Evolutionary conservation across 768 basidiomycete species (phyloP).

Genomic region (Suillus subaureus): DNA sequence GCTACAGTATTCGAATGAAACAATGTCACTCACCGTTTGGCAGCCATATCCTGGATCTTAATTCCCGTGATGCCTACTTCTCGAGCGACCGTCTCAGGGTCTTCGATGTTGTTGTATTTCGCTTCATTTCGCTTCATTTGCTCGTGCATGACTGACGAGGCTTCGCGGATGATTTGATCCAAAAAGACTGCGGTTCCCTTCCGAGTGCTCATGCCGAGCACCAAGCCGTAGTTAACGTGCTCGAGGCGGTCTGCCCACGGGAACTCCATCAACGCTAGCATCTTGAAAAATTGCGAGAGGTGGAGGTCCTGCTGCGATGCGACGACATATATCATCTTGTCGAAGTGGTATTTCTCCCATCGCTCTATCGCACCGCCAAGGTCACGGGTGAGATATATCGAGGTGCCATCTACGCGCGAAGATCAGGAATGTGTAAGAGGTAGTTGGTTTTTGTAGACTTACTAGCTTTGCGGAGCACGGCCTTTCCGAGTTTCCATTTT

Average conservation of each 20-base stretch:
- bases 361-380: slow-evolving; percentile 93
- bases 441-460: slow-evolving; percentile 17
- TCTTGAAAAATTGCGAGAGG: slow-evolving; percentile 90
- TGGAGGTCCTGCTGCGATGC: slow-evolving; percentile 88
- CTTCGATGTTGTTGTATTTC: slow-evolving; percentile 86
- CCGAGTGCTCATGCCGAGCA: slow-evolving; percentile 93
- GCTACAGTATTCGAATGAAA: neutral
- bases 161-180: slow-evolving; percentile 90
- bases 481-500: slow-evolving; percentile 89
- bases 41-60: slow-evolving; percentile 97
- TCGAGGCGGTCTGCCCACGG: slow-evolving; percentile 82
- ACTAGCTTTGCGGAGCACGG: slow-evolving; percentile 88
- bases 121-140: slow-evolving; percentile 95
- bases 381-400: slow-evolving; percentile 93
- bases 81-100: slow-evolving; percentile 76
- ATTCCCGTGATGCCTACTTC: slow-evolving; percentile 77
- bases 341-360: slow-evolving; percentile 87
- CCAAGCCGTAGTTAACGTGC: slow-evolving; percentile 91
- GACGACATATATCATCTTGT: slow-evolving; percentile 94
- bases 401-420: slow-evolving; percentile 73
- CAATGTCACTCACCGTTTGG: slow-evolving; percentile 67
- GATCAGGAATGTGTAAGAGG: neutral
- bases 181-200: slow-evolving; percentile 95
- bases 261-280: slow-evolving; percentile 87
- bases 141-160: slow-evolving; percentile 88